Percentiles rank a stretch among this genome's conserved stretches.
Conservation (phyloP, 2,329 filamentous ascomycete species). For the Pezicula radicicola region DNA sequence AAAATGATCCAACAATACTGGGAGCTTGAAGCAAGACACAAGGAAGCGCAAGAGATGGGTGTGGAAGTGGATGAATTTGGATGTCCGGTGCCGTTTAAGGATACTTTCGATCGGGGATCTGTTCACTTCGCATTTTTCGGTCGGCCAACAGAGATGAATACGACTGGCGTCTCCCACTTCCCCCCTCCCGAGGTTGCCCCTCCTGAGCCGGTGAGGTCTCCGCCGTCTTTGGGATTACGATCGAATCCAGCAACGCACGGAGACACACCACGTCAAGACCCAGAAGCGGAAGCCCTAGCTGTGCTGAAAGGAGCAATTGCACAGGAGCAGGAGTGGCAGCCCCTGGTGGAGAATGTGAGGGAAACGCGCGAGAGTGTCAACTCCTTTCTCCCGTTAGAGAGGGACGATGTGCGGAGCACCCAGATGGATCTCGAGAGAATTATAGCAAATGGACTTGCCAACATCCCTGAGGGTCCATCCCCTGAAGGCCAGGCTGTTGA, state of each 20-base stretch:
- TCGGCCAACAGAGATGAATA: conserved; percentile 9
- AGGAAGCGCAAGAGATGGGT: conserved; percentile 1
- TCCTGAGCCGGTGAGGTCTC: conserved; percentile 7
- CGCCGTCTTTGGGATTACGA: conserved; percentile 5
- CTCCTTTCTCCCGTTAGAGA: no score
- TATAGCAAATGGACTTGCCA: no score
- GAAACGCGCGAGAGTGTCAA: no score
- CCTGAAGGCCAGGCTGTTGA: no score
- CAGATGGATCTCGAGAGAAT: no score
- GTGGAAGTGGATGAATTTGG: conserved; percentile 11
- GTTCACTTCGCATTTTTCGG: conserved; percentile 12
- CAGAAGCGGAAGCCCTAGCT: conserved; percentile 6
- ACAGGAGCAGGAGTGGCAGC: conserved; percentile 5
- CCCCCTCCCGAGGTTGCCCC: conserved; percentile 3
- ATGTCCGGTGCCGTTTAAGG: conserved; percentile 9
- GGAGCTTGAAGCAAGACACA: conserved; percentile 12
- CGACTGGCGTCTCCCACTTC: conserved; percentile 8
- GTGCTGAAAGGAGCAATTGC: conserved; percentile 4
- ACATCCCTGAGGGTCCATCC: no score
- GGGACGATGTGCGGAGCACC: no score
- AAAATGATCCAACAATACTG: conserved; percentile 13
- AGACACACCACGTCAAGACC: conserved; percentile 5
- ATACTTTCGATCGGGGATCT: conserved; percentile 1
- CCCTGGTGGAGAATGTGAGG: no score
- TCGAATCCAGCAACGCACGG: conserved; percentile 6